These are phyloP conservation scores for Aechmea fasciata DNA, from an alignment of 176 grass and related monocot species.

Conservation along the genomic window DNA sequence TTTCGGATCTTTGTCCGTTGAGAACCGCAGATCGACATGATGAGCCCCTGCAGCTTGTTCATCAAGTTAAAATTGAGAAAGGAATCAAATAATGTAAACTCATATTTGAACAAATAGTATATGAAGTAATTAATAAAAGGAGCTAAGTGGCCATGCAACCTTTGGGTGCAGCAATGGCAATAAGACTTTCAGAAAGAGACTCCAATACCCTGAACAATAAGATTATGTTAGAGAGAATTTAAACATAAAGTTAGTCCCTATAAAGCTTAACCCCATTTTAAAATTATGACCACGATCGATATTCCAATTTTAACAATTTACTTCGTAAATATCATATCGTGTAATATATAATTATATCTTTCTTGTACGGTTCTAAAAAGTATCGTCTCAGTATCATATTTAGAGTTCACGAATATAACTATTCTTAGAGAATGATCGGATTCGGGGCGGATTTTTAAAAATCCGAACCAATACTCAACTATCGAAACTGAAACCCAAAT, in stretches of 20 bases:
- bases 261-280: background rate
- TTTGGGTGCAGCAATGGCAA: conserved; percentile 46
- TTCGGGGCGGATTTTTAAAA: too few relatives aligned
- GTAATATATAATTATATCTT: too few relatives aligned
- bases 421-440: too few relatives aligned
- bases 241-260: background rate
- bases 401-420: too few relatives aligned
- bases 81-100: background rate
- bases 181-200: conserved; percentile 46
- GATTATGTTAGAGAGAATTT: background rate
- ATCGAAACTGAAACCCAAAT: too few relatives aligned
- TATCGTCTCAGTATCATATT: too few relatives aligned
- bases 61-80: background rate
- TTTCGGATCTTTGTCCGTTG: conserved; percentile 33
- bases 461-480: too few relatives aligned
- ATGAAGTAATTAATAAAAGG: background rate
- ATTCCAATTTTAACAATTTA: too few relatives aligned
- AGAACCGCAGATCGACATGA: conserved; percentile 55
- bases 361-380: too few relatives aligned
- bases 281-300: background rate
- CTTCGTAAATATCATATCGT: too few relatives aligned
- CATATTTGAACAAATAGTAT: background rate
- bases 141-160: conserved; percentile 13
- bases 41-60: conserved; percentile 20
- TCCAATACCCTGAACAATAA: conserved; percentile 33